These are phyloP conservation scores for Oidiodendron maius DNA, from an alignment of 495 filamentous ascomycete genomes.

Conservation along the genomic window DNA sequence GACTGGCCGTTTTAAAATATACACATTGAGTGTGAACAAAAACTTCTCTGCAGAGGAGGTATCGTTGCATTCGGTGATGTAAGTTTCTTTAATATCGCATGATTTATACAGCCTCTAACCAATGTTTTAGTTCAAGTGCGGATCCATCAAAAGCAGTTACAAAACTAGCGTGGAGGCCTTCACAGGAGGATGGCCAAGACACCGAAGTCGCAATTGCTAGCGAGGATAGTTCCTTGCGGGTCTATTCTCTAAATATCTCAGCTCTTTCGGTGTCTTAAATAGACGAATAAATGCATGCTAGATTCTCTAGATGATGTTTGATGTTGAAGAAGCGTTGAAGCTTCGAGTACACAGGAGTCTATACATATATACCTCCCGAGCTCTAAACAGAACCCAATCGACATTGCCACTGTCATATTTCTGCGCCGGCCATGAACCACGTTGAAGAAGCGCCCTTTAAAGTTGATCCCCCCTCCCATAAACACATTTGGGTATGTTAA, in stretches of 20 bases:
- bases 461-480: not conserved
- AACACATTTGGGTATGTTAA: constrained; percentile 21
- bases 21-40: constrained; percentile 28
- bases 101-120: not conserved
- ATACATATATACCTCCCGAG: too few relatives aligned
- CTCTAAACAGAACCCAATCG: too few relatives aligned
- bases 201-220: constrained; percentile 50
- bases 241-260: constrained; percentile 49
- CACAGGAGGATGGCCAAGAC: constrained; percentile 2
- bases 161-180: constrained; percentile 71
- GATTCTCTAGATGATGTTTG: too few relatives aligned
- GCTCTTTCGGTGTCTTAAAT: constrained; percentile 5
- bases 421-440: not conserved
- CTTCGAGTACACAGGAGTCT: too few relatives aligned
- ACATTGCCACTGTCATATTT: too few relatives aligned
- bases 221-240: constrained; percentile 73
- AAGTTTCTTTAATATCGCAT: not conserved
- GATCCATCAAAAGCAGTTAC: constrained; percentile 70
- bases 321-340: too few relatives aligned
- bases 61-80: not conserved
- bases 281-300: constrained; percentile 5
- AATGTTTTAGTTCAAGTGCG: constrained; percentile 48
- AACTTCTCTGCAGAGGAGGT: constrained; percentile 34
- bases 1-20: constrained; percentile 43
- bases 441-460: not conserved